Conservation (phyloP, 2,329 filamentous ascomycete genomes). For the Orbilia javanica region DNA sequence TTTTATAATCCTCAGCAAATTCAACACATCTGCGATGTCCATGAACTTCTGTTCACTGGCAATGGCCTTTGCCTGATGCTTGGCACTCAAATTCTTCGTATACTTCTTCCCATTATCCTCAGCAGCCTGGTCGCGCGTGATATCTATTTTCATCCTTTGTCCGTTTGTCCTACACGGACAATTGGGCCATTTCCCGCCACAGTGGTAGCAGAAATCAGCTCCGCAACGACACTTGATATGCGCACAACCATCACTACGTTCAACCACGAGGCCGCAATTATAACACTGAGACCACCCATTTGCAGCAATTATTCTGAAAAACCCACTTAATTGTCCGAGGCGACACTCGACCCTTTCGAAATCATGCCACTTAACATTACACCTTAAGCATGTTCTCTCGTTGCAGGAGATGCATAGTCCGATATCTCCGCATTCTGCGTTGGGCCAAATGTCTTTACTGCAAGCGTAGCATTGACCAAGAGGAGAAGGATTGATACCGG, state of each 20-base stretch:
- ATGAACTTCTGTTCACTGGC: conserved; percentile 13
- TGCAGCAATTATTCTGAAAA: not conserved
- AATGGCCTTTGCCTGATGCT: conserved; percentile 2
- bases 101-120: conserved; percentile 13
- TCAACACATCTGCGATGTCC: conserved; percentile 25
- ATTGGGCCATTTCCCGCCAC: conserved; percentile 39
- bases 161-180: conserved; percentile 33
- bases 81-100: not conserved
- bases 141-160: not conserved
- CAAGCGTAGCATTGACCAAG: conserved; percentile 24
- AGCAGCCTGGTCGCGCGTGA: not conserved
- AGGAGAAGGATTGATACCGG: conserved; percentile 9
- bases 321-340: conserved; percentile 1
- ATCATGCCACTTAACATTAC: conserved; percentile 28
- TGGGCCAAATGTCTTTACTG: conserved; percentile 19
- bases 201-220: conserved; percentile 47
- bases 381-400: conserved; percentile 36
- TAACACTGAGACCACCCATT: conserved; percentile 61
- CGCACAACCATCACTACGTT: conserved; percentile 60
- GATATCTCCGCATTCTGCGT: conserved; percentile 25
- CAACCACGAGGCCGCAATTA: conserved; percentile 61
- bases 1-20: conserved; percentile 29
- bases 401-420: conserved; percentile 30
- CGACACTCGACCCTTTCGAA: conserved; percentile 30
- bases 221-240: conserved; percentile 61